Conservation (phyloP, 2,329 filamentous ascomycete genomes). For the Claviceps capensis region DNA sequence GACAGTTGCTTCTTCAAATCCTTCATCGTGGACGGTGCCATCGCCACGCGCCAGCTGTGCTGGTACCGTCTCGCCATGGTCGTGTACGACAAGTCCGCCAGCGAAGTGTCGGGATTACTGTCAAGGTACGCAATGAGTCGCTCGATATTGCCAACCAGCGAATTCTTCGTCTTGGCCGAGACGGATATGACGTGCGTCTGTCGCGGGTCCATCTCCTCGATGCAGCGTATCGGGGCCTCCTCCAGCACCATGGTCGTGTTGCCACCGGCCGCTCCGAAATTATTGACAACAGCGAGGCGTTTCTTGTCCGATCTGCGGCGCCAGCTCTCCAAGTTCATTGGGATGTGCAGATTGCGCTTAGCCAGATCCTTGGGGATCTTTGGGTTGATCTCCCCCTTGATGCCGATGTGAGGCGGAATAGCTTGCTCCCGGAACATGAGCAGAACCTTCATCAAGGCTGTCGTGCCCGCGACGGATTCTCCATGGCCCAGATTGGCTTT, state of each 20-base stretch:
- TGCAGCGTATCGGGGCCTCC: conserved; percentile 35
- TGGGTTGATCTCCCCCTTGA: conserved; percentile 50
- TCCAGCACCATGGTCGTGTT: conserved; percentile 56
- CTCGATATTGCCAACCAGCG: conserved; percentile 46
- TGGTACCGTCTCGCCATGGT: conserved; percentile 53
- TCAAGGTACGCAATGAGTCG: conserved; percentile 41
- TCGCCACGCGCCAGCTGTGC: conserved; percentile 41
- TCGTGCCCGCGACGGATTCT: conserved; percentile 47
- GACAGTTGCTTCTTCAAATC: not conserved
- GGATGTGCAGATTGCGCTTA: conserved; percentile 45
- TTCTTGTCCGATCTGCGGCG: conserved; percentile 26
- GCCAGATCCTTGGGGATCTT: conserved; percentile 43
- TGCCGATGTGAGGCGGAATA: conserved; percentile 54
- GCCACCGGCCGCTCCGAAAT: conserved; percentile 58
- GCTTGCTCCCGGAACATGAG: conserved; percentile 49
- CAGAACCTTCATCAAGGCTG: conserved; percentile 50
- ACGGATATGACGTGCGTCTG: conserved; percentile 44
- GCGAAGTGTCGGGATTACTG: conserved; percentile 31
- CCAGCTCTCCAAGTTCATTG: conserved; percentile 38
- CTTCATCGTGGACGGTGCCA: conserved; percentile 17
- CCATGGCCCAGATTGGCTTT: conserved; percentile 53
- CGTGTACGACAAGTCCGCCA: conserved; percentile 51
- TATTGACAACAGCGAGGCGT: conserved; percentile 45
- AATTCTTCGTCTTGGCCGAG: conserved; percentile 39
- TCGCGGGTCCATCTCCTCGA: conserved; percentile 35